A percentile compares a stretch with the other conserved stretches of the same genome.
phyloP scores from a whole-genome alignment of 2,329 filamentous ascomycete genomes.

The Trichoderma breve region DNA sequence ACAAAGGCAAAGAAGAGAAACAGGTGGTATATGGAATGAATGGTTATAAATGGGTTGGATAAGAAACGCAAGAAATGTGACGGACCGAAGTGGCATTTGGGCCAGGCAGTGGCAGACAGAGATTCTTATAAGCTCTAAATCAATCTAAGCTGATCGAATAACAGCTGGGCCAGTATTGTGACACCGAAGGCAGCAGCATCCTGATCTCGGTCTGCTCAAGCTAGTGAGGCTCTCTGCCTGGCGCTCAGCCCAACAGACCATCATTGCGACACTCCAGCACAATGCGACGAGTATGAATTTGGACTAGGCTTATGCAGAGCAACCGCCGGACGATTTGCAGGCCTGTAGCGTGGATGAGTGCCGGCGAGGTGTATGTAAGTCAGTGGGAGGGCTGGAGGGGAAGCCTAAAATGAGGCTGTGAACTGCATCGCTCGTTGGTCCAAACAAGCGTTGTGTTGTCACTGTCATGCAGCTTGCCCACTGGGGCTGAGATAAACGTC shows the following conservation, averaged over 20 bases:
- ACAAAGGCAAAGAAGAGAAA: not conserved
- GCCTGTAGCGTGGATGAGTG: not conserved
- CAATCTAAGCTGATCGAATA: not conserved
- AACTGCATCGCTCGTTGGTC: conserved; percentile 14
- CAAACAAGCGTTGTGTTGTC: conserved; percentile 6
- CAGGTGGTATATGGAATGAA: not conserved
- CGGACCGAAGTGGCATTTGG: not conserved
- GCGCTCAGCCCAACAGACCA: conserved; percentile 7
- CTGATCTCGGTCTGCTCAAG: not conserved
- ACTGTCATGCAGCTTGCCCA: conserved; percentile 6
- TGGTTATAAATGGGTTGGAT: not conserved
- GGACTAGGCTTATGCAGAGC: conserved; percentile 11
- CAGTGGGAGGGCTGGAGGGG: not conserved
- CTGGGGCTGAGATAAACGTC: not conserved
- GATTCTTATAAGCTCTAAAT: not conserved
- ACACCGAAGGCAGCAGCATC: conserved; percentile 18
- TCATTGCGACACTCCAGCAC: not conserved
- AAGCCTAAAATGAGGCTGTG: conserved; percentile 11
- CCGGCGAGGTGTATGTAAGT: not conserved
- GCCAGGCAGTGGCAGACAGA: not conserved
- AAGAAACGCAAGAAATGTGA: not conserved
- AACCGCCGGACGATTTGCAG: not conserved
- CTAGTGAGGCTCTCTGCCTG: conserved; percentile 19
- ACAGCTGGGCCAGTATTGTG: not conserved
- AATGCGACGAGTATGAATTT: not conserved